These are phyloP conservation scores for Lyophyllum atratum DNA, from an alignment of 768 basidiomycete species.

Conservation along the genomic window DNA sequence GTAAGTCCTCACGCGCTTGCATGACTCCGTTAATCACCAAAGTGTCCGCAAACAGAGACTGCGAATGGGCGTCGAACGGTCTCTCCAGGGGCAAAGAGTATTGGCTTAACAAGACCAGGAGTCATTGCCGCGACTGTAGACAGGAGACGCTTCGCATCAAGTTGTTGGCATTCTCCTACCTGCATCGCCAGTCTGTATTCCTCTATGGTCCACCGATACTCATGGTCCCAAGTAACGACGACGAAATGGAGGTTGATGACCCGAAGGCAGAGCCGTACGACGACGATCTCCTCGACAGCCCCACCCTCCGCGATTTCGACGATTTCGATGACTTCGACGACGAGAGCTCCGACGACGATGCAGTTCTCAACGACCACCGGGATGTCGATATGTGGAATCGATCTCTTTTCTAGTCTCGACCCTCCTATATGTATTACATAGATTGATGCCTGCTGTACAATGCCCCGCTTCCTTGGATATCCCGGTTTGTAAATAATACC, in stretches of 20 bases:
- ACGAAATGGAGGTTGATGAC: slow-evolving; percentile 10
- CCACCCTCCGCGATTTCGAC: slow-evolving; percentile 18
- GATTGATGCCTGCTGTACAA: neutral
- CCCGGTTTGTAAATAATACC: neutral
- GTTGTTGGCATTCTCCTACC: slow-evolving; percentile 12
- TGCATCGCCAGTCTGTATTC: slow-evolving; percentile 1
- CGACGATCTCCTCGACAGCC: slow-evolving; percentile 17
- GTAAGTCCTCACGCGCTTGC: slow-evolving; percentile 7
- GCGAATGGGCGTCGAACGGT: slow-evolving; percentile 10
- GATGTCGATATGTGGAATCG: slow-evolving; percentile 5
- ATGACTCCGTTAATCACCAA: neutral
- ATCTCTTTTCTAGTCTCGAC: slow-evolving; percentile 4
- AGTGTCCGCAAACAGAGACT: slow-evolving; percentile 5
- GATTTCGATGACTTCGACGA: slow-evolving; percentile 20
- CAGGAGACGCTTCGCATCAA: slow-evolving; percentile 16
- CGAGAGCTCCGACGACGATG: slow-evolving; percentile 2
- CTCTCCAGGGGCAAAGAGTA: slow-evolving; percentile 5
- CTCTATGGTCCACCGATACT: neutral
- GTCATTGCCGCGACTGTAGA: slow-evolving; percentile 16
- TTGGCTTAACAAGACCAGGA: slow-evolving; percentile 10
- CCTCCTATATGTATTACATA: slow-evolving; percentile 5
- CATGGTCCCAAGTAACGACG: neutral
- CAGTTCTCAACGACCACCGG: slow-evolving; percentile 2
- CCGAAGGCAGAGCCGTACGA: neutral
- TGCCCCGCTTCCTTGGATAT: neutral